Evolutionary conservation across 257 asterid species (phyloP).

Genomic region (Phtheirospermum japonicum): DNA sequence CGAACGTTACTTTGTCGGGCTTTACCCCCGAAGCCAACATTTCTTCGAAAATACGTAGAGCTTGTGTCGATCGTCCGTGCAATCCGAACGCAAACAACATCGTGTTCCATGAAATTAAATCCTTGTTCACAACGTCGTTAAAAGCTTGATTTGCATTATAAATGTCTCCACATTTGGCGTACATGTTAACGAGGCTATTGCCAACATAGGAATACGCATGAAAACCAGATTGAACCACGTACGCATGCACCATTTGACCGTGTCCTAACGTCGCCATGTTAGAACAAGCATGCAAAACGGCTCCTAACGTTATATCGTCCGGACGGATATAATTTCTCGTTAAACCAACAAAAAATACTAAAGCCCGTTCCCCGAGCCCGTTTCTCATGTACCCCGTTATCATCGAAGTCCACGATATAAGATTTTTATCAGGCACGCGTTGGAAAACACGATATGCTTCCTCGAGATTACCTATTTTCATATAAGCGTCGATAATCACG

Average conservation of each 20-base stretch:
- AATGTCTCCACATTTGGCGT: constrained; percentile 68
- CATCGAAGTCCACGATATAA: constrained; percentile 72
- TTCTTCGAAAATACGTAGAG: constrained; percentile 41
- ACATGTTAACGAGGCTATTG: constrained; percentile 55
- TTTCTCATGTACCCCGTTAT: constrained; percentile 53
- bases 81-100: constrained; percentile 63
- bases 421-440: constrained; percentile 44
- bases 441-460: constrained; percentile 46
- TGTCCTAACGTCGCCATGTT: constrained; percentile 38
- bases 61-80: constrained; percentile 45
- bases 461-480: constrained; percentile 53
- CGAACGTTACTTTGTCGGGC: constrained; percentile 77
- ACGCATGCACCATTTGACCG: constrained; percentile 50
- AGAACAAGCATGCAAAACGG: constrained; percentile 71
- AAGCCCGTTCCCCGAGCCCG: constrained; percentile 50
- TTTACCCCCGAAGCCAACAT: constrained; percentile 45
- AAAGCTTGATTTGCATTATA: constrained; percentile 40
- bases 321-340: constrained; percentile 39
- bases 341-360: constrained; percentile 41
- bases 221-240: constrained; percentile 47
- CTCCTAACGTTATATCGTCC: constrained; percentile 65
- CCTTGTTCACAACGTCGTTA: constrained; percentile 38
- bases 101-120: constrained; percentile 67
- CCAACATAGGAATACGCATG: constrained; percentile 43
- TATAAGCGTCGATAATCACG: constrained; percentile 60